Evolutionary conservation across 2,329 filamentous ascomycete genomes (phyloP), one percentile per base, ranked within the genome.

Genomic region (Diaporthe sp.): DNA sequence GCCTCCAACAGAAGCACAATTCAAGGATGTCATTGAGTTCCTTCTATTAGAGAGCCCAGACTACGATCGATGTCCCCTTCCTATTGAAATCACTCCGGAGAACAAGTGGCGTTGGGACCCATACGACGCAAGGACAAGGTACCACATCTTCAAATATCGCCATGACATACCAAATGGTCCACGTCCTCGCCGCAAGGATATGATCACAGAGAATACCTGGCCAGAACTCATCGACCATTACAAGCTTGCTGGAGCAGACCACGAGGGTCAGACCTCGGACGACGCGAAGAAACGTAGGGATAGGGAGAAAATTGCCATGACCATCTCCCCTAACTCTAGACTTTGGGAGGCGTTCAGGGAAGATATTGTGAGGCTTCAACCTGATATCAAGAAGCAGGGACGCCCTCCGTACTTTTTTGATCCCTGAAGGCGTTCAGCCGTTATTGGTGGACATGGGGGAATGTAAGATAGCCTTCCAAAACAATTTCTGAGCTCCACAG

Each of bases 391-490:
- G 55, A 64, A 8, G n/a, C 69, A 52, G 30, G 69, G 69, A 25
- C 33, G 35, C 25, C 69, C 55, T 12, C 69, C 55, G 9, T 72
- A 72, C 30, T 64, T 72, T 10, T 72, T 72, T 19, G 40, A 72
- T 58, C 35, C 35, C 35, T 38, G 35, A 38, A 47, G n/a, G n/a
- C n/a, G n/a, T n/a, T n/a, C n/a, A n/a, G n/a, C n/a, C n/a, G n/a
- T n/a, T n/a, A n/a, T n/a, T n/a, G n/a, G n/a, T n/a, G n/a, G n/a
- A n/a, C n/a, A n/a, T n/a, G n/a, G n/a, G n/a, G n/a, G n/a, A n/a
- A n/a, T n/a, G n/a, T n/a, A n/a, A n/a, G n/a, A n/a, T n/a, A n/a
- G n/a, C n/a, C n/a, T n/a, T n/a, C n/a, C n/a, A n/a, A n/a, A n/a
- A n/a, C n/a, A n/a, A n/a, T n/a, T n/a, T n/a, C n/a, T n/a, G n/a